phyloP scores from a whole-genome alignment of 1,139 yeast genomes.

The Suhomyces terraborum region DNA sequence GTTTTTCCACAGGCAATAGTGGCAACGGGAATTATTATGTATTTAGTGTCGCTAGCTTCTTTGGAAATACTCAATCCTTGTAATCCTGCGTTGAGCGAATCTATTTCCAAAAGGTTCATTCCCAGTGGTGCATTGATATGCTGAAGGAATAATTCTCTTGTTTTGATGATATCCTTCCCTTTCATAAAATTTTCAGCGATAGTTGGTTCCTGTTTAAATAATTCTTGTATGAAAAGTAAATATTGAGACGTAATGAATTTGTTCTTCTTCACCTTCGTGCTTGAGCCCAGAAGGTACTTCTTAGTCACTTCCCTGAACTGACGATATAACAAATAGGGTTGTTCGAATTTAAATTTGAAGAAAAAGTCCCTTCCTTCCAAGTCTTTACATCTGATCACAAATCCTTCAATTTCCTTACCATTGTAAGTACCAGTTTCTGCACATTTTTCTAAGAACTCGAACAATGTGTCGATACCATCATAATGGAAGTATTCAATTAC shows the following conservation, averaged over 20 bases:
- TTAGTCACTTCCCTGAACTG: slow-evolving; percentile 88
- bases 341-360: slow-evolving; percentile 93
- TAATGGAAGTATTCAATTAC: slow-evolving; percentile 49
- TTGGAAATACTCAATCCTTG: slow-evolving; percentile 6
- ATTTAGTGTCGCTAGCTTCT: slow-evolving; percentile 33
- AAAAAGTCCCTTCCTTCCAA: slow-evolving; percentile 54
- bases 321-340: slow-evolving; percentile 89
- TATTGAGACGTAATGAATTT: slow-evolving; percentile 65
- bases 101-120: slow-evolving; percentile 30
- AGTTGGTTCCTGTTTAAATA: slow-evolving; percentile 49
- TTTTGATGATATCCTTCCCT: slow-evolving; percentile 74
- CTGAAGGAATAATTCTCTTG: slow-evolving; percentile 62
- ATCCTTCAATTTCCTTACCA: slow-evolving; percentile 83
- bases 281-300: slow-evolving; percentile 50
- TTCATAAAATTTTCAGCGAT: slow-evolving; percentile 47
- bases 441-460: slow-evolving; percentile 55
- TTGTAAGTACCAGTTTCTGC: slow-evolving; percentile 72
- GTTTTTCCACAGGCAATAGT: slow-evolving; percentile 97
- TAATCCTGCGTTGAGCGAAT: slow-evolving; percentile 16
- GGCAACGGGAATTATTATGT: slow-evolving; percentile 77
- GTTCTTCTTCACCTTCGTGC: slow-evolving; percentile 48
- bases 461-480: slow-evolving; percentile 42
- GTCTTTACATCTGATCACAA: slow-evolving; percentile 69
- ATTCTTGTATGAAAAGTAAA: slow-evolving; percentile 61
- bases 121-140: slow-evolving; percentile 37